These are phyloP conservation scores for Phaeophleospora eucalypticola DNA, from an alignment of 2,329 filamentous ascomycete species.

Conservation along the genomic window DNA sequence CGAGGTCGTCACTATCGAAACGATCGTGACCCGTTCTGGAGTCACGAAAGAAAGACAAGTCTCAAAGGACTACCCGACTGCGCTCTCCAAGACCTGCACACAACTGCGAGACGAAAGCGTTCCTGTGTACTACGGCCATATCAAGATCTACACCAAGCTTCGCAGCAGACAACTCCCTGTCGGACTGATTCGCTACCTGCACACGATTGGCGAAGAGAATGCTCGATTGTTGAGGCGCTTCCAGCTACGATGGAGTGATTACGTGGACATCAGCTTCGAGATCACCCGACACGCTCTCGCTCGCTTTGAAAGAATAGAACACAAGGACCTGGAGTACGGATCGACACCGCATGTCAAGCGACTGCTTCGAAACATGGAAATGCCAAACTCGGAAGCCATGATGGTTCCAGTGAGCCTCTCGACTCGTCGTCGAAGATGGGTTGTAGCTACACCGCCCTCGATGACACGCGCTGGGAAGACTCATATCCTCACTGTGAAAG, in stretches of 20 bases:
- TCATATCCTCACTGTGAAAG: not conserved
- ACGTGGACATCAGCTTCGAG: constrained; percentile 17
- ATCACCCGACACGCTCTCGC: not conserved
- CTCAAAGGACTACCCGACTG: not conserved
- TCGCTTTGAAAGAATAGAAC: too few relatives aligned
- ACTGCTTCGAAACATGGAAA: not conserved
- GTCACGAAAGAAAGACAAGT: not conserved
- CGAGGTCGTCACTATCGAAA: constrained; percentile 5
- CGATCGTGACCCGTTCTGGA: too few relatives aligned
- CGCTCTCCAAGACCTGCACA: constrained; percentile 10
- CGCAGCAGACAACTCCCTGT: not conserved
- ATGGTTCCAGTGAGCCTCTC: not conserved
- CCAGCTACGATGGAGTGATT: constrained; percentile 16
- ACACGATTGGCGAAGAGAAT: constrained; percentile 11
- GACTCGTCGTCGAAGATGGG: too few relatives aligned
- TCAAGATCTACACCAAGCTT: constrained; percentile 15
- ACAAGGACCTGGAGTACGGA: too few relatives aligned
- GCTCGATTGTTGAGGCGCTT: constrained; percentile 12
- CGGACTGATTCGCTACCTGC: constrained; percentile 13
- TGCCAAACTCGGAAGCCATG: not conserved
- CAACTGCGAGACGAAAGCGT: constrained; percentile 12
- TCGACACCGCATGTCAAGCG: not conserved
- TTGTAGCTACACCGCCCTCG: not conserved
- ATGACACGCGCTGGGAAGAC: not conserved
- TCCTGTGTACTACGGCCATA: constrained; percentile 16